A percentile compares a stretch with the other conserved stretches of the same genome.
phyloP scores from a whole-genome alignment of 495 filamentous ascomycete species.

The Astrocystis sublimbata region DNA sequence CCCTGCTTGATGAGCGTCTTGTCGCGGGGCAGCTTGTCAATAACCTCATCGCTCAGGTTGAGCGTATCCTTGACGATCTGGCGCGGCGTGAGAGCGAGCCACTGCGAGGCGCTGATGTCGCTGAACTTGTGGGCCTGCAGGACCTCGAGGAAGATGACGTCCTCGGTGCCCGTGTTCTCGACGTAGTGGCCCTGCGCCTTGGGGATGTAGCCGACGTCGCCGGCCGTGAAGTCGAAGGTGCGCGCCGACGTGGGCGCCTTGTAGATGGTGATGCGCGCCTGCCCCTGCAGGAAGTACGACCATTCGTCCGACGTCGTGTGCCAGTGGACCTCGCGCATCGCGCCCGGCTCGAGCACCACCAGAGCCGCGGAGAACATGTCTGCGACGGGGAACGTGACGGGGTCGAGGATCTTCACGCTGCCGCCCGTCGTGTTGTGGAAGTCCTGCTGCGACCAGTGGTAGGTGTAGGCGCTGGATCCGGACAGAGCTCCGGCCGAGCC shows the following conservation, averaged over 20 bases:
- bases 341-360: constrained; percentile 67
- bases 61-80: constrained; percentile 67
- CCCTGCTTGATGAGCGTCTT: constrained; percentile 62
- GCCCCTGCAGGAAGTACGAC: constrained; percentile 71
- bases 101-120: constrained; percentile 66
- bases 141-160: constrained; percentile 70
- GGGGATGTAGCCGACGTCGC: constrained; percentile 72
- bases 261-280: constrained; percentile 67
- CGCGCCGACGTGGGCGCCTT: constrained; percentile 56
- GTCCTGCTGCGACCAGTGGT: constrained; percentile 65
- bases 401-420: constrained; percentile 68
- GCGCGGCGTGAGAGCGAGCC: constrained; percentile 63
- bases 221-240: constrained; percentile 75
- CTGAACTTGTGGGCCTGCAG: constrained; percentile 64
- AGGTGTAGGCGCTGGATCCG: constrained; percentile 57
- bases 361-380: constrained; percentile 61
- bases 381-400: constrained; percentile 61
- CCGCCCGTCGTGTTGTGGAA: constrained; percentile 61
- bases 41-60: constrained; percentile 53
- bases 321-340: constrained; percentile 81
- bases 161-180: constrained; percentile 70
- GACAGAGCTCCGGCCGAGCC: constrained; percentile 59
- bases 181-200: constrained; percentile 67
- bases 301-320: constrained; percentile 74
- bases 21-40: constrained; percentile 58